Percentiles rank a stretch among this genome's conserved stretches.
Conservation (phyloP, 768 basidiomycete species). For the Psilocybe tampanensis region DNA sequence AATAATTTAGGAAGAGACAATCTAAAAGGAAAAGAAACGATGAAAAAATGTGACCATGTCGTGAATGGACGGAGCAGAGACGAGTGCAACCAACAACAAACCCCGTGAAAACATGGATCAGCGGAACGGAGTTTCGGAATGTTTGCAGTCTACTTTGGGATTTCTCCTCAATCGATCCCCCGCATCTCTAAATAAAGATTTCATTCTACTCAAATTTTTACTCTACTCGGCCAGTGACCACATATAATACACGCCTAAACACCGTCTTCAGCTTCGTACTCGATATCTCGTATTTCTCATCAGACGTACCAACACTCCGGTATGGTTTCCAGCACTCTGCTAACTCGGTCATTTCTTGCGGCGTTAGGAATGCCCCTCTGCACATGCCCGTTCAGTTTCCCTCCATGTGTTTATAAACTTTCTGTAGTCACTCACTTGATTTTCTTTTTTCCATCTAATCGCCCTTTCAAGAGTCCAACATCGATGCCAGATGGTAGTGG, state of each 20-base stretch:
- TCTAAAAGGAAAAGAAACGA: slow-evolving; percentile 8
- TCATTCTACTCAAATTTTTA: background rate
- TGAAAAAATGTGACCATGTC: slow-evolving; percentile 9
- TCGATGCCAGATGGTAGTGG: slow-evolving; percentile 65
- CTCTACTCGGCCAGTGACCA: slow-evolving; percentile 63
- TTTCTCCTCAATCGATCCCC: background rate
- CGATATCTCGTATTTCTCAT: background rate
- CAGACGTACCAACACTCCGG: slow-evolving; percentile 64
- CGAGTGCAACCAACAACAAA: background rate
- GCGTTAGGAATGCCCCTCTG: slow-evolving; percentile 75
- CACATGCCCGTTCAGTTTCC: slow-evolving; percentile 1
- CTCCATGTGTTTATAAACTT: background rate
- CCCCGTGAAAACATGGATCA: slow-evolving; percentile 19
- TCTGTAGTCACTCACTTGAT: slow-evolving; percentile 53
- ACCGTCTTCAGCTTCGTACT: slow-evolving; percentile 1
- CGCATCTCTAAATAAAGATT: background rate
- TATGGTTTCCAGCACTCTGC: slow-evolving; percentile 83
- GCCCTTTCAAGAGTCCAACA: slow-evolving; percentile 54
- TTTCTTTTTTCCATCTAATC: slow-evolving; percentile 71
- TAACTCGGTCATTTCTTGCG: slow-evolving; percentile 79
- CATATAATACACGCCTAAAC: slow-evolving; percentile 80
- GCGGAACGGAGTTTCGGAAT: slow-evolving; percentile 23
- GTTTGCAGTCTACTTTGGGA: slow-evolving; percentile 19
- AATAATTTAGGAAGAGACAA: slow-evolving; percentile 8
- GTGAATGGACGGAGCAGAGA: slow-evolving; percentile 15